A percentile compares a stretch with the other conserved stretches of the same genome.
These are phyloP conservation scores for Senecio squalidus DNA, from an alignment of 140 eudicot species.

Conservation along the genomic window DNA sequence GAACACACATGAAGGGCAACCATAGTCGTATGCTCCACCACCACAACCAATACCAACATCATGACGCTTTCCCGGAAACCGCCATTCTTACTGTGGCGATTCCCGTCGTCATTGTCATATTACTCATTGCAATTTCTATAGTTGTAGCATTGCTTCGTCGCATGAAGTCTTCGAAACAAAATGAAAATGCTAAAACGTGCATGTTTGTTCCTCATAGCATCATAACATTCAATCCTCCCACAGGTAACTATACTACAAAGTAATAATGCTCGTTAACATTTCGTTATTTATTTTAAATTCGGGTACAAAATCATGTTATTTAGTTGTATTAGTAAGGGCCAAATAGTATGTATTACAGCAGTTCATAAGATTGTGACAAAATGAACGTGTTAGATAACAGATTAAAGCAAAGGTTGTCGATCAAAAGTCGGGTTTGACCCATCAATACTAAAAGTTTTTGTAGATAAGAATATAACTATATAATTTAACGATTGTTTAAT, in stretches of 20 bases:
- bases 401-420: too few relatives aligned
- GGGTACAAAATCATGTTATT: not conserved
- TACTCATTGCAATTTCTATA: conserved; percentile 49
- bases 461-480: too few relatives aligned
- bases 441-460: too few relatives aligned
- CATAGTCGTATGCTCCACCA: conserved; percentile 16
- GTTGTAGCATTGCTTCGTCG: conserved; percentile 57
- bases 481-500: too few relatives aligned
- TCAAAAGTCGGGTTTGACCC: too few relatives aligned
- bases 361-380: not conserved
- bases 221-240: conserved; percentile 32
- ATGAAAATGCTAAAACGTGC: conserved; percentile 35
- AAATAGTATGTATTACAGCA: not conserved
- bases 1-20: conserved; percentile 12
- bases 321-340: not conserved
- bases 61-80: conserved; percentile 33
- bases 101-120: conserved; percentile 37
- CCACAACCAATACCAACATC: conserved; percentile 23
- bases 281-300: not conserved
- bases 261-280: too few relatives aligned
- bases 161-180: conserved; percentile 25
- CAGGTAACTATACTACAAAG: conserved; percentile 33
- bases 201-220: conserved; percentile 52
- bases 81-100: conserved; percentile 42
- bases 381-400: not conserved